These are phyloP conservation scores for Ottelia alismoides DNA, from an alignment of 106 monocot species.

Conservation along the genomic window DNA sequence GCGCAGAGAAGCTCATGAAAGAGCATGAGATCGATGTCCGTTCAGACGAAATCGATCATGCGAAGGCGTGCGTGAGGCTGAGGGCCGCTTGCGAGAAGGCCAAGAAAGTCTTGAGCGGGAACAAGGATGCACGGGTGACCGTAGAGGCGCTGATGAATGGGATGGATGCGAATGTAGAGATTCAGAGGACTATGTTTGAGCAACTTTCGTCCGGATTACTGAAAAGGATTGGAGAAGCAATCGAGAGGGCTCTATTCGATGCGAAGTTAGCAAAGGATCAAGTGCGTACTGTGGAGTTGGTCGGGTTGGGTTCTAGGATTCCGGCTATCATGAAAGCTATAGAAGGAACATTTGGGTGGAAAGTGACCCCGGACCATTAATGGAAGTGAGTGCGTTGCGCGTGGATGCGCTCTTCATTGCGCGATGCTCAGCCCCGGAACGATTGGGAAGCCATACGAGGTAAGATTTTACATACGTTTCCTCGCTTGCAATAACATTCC, in stretches of 20 bases:
- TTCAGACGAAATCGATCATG: no score
- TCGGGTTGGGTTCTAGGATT: constrained; percentile 81
- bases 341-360: constrained; percentile 45
- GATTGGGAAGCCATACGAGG: no score
- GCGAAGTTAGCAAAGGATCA: constrained; percentile 32
- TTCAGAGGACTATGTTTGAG: constrained; percentile 76
- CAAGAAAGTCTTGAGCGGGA: constrained; percentile 71
- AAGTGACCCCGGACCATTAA: constrained; percentile 71
- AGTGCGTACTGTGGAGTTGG: constrained; percentile 67
- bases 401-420: constrained; percentile 77
- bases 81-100: constrained; percentile 60
- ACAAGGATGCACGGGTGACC: constrained; percentile 63
- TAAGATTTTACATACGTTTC: no score
- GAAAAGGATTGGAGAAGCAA: constrained; percentile 43
- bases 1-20: constrained; percentile 61
- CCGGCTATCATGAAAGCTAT: constrained; percentile 64
- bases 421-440: constrained; percentile 79
- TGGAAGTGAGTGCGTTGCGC: constrained; percentile 76
- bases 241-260: constrained; percentile 47
- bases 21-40: constrained; percentile 72
- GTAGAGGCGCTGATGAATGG: constrained; percentile 88
- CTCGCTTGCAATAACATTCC: no score
- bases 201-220: constrained; percentile 44
- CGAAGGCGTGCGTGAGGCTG: constrained; percentile 62
- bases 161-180: constrained; percentile 67